A percentile compares a stretch with the other conserved stretches of the same genome.
Evolutionary conservation across 1,139 yeast species (phyloP).

Genomic region (Debaryomyces sp.): DNA sequence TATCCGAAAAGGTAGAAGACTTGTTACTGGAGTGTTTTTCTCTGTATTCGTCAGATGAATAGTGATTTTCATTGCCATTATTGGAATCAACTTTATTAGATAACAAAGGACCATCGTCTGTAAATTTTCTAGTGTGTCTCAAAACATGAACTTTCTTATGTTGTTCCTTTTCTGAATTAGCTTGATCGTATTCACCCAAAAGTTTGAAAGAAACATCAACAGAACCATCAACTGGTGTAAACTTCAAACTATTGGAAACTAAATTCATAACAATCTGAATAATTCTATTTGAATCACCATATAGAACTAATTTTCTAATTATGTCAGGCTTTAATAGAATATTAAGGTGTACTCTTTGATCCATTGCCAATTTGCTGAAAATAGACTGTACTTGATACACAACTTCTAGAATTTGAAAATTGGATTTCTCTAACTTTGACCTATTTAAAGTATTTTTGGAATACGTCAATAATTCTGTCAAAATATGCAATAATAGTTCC

Average conservation of each 20-base stretch:
- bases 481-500: constrained; percentile 78
- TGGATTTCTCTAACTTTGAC: constrained; percentile 79
- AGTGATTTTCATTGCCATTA: not conserved
- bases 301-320: constrained; percentile 62
- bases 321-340: constrained; percentile 62
- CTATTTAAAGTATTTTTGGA: constrained; percentile 88
- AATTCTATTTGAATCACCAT: constrained; percentile 86
- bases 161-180: constrained; percentile 32
- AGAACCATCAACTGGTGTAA: constrained; percentile 84
- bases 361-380: constrained; percentile 80
- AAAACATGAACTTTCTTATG: constrained; percentile 33
- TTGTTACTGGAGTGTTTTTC: not conserved
- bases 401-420: constrained; percentile 74
- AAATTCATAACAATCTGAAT: constrained; percentile 86
- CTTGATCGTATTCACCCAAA: constrained; percentile 72
- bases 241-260: constrained; percentile 84
- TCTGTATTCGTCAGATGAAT: not conserved
- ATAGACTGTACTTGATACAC: constrained; percentile 86
- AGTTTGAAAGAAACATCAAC: constrained; percentile 69
- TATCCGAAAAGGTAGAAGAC: not conserved
- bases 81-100: not conserved
- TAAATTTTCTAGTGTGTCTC: constrained; percentile 21
- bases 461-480: constrained; percentile 86
- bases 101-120: constrained; percentile 12
- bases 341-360: constrained; percentile 68